Evolutionary conservation across 441 rosid species (phyloP), one percentile per base, ranked within the genome.

Genomic region (Erodium trifolium): DNA sequence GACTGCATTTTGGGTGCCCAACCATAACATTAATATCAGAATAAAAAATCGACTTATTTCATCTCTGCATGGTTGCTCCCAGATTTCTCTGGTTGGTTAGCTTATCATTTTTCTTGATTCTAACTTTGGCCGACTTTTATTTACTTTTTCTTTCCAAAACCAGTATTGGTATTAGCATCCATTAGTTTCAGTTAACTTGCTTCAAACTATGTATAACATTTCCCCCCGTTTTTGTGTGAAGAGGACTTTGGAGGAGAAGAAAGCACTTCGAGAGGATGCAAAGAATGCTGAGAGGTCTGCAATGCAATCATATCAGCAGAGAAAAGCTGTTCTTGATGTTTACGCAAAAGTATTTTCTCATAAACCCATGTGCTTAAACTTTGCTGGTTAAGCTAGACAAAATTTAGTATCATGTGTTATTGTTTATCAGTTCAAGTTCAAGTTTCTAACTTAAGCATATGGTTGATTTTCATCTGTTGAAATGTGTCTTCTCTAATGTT

Each of bases 181-280:
- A 49, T 7, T 39, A 12, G 31, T 67, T 67, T 51, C 10, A 8
- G 3, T 31, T 12, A 19, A 1, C 64, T 67, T 62, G 13, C 41
- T 70, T 49, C 34, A 11, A 68, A 5, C 71, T 11, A 49, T 68
- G 53, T 23, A 12, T 66, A 49, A 67, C 66, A 60, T 14, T 65
- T 59, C 31, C 55, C 53, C 34, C 12, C 9, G 47, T 67, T 41
- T 70, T 43, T 53, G 65, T 75, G 64, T 53, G 74, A 72, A 91
- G 98, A 81, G 87, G 57, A 79, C 92, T 72, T 68, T 93, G 72
- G 96, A 91, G 78, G 98, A 91, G 87, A 93, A 87, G 81, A 91
- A 82, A 81, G 70, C 57, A 39, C 71, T 81, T 72, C 77, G 82
- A 3, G 93, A 85, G 76, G 90, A 88, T 73, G 91, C 91, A 72